phyloP scores from a whole-genome alignment of 83 land plant genomes.

The Picea abies region DNA sequence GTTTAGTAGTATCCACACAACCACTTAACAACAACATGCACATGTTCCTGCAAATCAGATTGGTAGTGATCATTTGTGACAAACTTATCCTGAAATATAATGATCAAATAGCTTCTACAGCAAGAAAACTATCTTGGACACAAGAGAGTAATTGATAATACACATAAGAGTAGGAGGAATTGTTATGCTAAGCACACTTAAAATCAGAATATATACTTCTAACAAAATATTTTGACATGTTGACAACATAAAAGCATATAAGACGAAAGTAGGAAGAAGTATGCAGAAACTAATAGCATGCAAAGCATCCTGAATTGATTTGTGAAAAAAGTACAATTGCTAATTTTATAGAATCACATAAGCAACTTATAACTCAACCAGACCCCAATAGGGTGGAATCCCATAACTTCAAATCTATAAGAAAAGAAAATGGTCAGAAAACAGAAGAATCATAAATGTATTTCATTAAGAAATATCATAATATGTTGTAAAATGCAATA shows the following conservation, averaged over 20 bases:
- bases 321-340: not conserved
- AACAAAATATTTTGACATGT: not conserved
- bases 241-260: not conserved
- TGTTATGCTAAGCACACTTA: not conserved
- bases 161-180: no score
- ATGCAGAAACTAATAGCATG: slow-evolving; percentile 2
- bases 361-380: not conserved
- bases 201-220: not conserved
- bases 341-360: not conserved
- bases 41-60: not conserved
- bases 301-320: not conserved
- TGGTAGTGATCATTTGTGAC: not conserved
- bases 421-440: no score
- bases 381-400: not conserved
- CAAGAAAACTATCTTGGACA: not conserved
- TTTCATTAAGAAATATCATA: not conserved
- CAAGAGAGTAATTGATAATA: not conserved
- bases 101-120: not conserved
- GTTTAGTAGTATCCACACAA: not conserved
- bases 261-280: not conserved
- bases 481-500: not conserved
- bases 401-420: no score
- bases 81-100: not conserved
- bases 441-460: no score
- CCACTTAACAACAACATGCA: not conserved